Conservation (phyloP, 371 early-diverging fungal genomes). For the Apophysomyces trapeziformis region DNA sequence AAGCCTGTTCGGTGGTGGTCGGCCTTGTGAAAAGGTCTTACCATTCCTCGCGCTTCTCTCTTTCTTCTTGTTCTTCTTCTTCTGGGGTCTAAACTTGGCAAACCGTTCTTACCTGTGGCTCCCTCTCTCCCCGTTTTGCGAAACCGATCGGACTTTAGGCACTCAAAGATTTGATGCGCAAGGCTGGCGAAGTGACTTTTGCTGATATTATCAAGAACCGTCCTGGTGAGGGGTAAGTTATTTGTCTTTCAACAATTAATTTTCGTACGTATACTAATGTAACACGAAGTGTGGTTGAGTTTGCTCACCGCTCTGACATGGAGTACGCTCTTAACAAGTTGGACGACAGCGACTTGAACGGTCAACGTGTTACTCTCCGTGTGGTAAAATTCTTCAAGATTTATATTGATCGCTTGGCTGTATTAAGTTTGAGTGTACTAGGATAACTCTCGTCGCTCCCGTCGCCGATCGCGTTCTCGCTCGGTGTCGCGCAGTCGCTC, state of each 20-base stretch:
- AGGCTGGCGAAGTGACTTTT: constrained; percentile 94
- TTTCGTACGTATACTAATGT: neutral
- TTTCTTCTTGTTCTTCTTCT: constrained; percentile 11
- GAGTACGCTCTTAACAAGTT: constrained; percentile 85
- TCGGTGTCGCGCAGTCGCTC: constrained; percentile 46
- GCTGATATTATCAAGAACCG: constrained; percentile 85
- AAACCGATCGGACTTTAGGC: constrained; percentile 63
- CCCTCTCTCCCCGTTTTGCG: constrained; percentile 18
- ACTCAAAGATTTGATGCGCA: constrained; percentile 95
- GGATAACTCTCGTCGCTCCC: constrained; percentile 46
- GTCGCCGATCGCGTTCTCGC: constrained; percentile 41
- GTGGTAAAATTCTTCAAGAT: constrained; percentile 58
- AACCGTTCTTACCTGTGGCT: constrained; percentile 27
- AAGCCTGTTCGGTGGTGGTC: constrained; percentile 11
- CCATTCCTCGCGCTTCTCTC: constrained; percentile 20
- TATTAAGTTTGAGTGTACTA: constrained; percentile 30
- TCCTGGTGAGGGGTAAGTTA: constrained; percentile 83
- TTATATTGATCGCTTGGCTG: constrained; percentile 5
- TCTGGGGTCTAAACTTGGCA: constrained; percentile 14
- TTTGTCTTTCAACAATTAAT: constrained; percentile 4
- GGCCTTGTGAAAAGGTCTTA: neutral
- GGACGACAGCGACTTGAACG: constrained; percentile 87
- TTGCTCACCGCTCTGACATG: constrained; percentile 80
- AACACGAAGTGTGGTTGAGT: constrained; percentile 83
- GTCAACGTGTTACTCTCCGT: constrained; percentile 75